phyloP scores from a whole-genome alignment of 1,284 basidiomycete genomes.

The Pseudozyma hubeiensis region DNA sequence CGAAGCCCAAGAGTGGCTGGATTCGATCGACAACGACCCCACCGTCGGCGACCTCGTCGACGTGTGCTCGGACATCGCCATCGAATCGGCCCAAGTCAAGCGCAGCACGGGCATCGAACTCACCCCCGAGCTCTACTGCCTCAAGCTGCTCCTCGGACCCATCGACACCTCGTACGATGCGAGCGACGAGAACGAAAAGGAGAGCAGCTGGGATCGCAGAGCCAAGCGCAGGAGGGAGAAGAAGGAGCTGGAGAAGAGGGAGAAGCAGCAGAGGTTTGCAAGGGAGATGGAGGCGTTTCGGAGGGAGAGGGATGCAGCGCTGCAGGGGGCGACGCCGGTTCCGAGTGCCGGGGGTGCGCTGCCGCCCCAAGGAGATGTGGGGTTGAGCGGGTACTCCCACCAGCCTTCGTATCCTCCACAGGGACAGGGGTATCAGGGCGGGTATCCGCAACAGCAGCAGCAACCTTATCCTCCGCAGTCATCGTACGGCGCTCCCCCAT shows the following conservation, averaged over 20 bases:
- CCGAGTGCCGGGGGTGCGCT: constrained; percentile 43
- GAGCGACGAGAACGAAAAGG: constrained; percentile 40
- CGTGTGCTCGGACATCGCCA: constrained; percentile 55
- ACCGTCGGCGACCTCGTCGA: constrained; percentile 58
- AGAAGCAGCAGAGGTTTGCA: constrained; percentile 24
- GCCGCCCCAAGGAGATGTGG: constrained; percentile 21
- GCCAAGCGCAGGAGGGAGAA: constrained; percentile 28
- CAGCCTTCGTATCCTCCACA: constrained; percentile 25
- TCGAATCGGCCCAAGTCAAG: constrained; percentile 52
- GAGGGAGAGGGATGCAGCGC: constrained; percentile 24
- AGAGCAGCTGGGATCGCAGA: constrained; percentile 6
- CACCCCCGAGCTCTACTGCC: constrained; percentile 53
- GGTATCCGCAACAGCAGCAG: constrained; percentile 16
- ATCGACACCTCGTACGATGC: constrained; percentile 59
- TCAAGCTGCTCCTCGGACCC: constrained; percentile 58
- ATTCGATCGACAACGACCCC: constrained; percentile 57
- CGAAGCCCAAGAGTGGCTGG: constrained; percentile 63
- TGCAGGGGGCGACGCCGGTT: constrained; percentile 20
- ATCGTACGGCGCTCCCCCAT: constrained; percentile 2
- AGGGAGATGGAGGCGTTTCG: constrained; percentile 21
- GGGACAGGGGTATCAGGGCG: constrained; percentile 11
- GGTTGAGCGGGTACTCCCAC: constrained; percentile 31
- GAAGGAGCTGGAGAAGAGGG: constrained; percentile 22
- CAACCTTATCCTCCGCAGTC: constrained; percentile 15
- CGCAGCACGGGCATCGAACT: constrained; percentile 52